These are phyloP conservation scores for Collybia sordida DNA, from an alignment of 768 basidiomycete species.

Conservation along the genomic window DNA sequence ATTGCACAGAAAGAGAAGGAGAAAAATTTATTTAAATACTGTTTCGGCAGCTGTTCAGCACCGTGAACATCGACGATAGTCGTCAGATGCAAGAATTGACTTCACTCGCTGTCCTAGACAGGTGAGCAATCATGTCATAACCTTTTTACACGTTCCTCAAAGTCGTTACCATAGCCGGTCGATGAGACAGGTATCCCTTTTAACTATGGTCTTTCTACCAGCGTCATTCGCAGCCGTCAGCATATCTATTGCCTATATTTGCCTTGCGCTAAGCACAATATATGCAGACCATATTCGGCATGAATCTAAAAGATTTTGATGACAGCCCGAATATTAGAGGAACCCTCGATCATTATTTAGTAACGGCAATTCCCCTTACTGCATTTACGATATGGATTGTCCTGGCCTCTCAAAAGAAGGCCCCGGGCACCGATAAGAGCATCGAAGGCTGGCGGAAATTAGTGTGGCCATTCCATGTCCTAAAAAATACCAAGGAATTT, in stretches of 20 bases:
- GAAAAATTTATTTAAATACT: background rate
- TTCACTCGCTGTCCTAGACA: slow-evolving; percentile 47
- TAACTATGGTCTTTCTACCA: slow-evolving; percentile 63
- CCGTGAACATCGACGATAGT: slow-evolving; percentile 58
- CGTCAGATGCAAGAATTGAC: slow-evolving; percentile 52
- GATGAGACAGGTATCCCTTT: slow-evolving; percentile 61
- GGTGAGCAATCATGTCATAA: slow-evolving; percentile 30
- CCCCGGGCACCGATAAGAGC: too few relatives aligned
- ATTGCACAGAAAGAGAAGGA: background rate
- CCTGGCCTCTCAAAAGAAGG: too few relatives aligned
- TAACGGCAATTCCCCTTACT: too few relatives aligned
- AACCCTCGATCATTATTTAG: too few relatives aligned
- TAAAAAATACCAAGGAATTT: too few relatives aligned
- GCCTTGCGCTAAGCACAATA: background rate
- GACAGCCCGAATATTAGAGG: too few relatives aligned
- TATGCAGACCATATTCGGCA: background rate
- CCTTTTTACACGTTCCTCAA: slow-evolving; percentile 15
- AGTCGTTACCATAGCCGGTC: slow-evolving; percentile 8
- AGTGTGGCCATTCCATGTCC: too few relatives aligned
- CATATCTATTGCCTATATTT: background rate
- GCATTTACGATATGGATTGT: too few relatives aligned
- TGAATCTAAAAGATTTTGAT: background rate
- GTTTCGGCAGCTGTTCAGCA: slow-evolving; percentile 50
- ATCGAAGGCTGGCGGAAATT: too few relatives aligned
- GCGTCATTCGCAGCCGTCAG: slow-evolving; percentile 51